phyloP scores from a whole-genome alignment of 192 early-diverging fungal species.

The Fimicolochytrium jonesii region DNA sequence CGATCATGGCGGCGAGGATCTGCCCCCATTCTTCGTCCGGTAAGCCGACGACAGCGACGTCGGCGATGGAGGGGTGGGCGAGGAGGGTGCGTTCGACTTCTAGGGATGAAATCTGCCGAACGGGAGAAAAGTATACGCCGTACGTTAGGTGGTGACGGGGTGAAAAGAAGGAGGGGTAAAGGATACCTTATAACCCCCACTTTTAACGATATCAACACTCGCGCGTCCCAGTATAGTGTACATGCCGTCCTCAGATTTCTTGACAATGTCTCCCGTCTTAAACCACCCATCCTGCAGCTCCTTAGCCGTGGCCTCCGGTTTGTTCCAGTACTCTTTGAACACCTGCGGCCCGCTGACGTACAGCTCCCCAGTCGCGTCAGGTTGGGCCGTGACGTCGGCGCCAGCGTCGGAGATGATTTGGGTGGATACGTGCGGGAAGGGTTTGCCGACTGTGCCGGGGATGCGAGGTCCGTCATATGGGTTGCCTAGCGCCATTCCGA shows the following conservation, averaged over 20 bases:
- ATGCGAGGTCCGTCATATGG: slow-evolving; percentile 34
- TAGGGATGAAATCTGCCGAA: slow-evolving; percentile 60
- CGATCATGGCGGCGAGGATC: slow-evolving; percentile 62
- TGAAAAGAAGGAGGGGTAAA: too few species aligned
- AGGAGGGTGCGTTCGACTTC: slow-evolving; percentile 81
- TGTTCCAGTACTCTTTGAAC: slow-evolving; percentile 73
- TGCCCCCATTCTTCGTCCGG: slow-evolving; percentile 77
- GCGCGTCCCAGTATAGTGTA: slow-evolving; percentile 76
- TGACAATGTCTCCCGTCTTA: slow-evolving; percentile 74
- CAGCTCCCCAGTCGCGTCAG: slow-evolving; percentile 62
- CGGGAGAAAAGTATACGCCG: too few species aligned
- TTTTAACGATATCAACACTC: slow-evolving; percentile 84
- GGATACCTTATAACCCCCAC: slow-evolving; percentile 72
- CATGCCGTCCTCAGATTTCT: slow-evolving; percentile 39
- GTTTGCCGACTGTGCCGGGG: slow-evolving; percentile 68
- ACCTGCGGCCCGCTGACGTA: slow-evolving; percentile 67
- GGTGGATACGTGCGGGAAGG: slow-evolving; percentile 65
- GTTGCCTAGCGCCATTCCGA: slow-evolving; percentile 83
- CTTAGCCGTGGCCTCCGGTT: slow-evolving; percentile 64
- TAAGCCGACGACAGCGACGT: slow-evolving; percentile 72
- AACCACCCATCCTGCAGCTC: slow-evolving; percentile 80
- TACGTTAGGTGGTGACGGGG: too few species aligned
- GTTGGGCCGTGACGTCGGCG: slow-evolving; percentile 44
- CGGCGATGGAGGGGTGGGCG: slow-evolving; percentile 49
- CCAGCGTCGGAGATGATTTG: slow-evolving; percentile 51